Base-by-base conservation (phyloP, 2,329 filamentous ascomycete genomes). In the Gliomastix tumulicola region DNA sequence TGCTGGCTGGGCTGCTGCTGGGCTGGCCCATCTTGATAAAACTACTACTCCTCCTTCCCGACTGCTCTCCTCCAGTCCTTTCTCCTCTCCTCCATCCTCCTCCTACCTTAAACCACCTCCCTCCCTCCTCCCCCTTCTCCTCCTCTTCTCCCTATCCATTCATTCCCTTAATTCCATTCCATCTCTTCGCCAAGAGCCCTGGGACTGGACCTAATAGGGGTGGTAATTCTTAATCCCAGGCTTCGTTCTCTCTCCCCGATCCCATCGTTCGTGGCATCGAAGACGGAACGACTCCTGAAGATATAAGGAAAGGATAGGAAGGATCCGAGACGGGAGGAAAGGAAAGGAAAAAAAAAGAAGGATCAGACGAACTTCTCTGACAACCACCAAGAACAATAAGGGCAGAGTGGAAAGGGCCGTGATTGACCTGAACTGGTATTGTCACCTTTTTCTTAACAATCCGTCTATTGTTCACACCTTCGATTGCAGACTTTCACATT, bases 31-130 rank as follows among this genome's bases (percentile, higher is more conserved):
- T n/a, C 21, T 23, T 44, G 50, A 59, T 58, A 58, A 61, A 60
- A 58, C 56, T 56, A 56, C 49, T 50, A 30, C 23, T 30, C 32
- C 44, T 40, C 43, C 41, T 50, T 51, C 50, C 30, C 44, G 41
- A 43, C 40, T 49, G 51, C 50, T 71, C 64, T 69, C 63, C 65
- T 65, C 69, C 68, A 69, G 66, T 73, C 70, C 68, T 68, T 69
- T 67, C 67, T 64, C 64, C 58, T 65, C 63, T 65, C 59, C 61
- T 66, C 60, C 59, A 63, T 69, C 65, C 64, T 71, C 62, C 63
- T 71, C 68, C 65, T 65, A 68, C 68, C 55, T 52, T 52, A 53
- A 49, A 55, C 55, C 58, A 59, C 57, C 58, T 54, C 49, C 55
- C 55, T 55, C 54, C 54, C 54, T 55, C 50, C 50, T 53, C 52